These are phyloP conservation scores for Daldinia sp. DNA, from an alignment of 2,329 filamentous ascomycete species.

Conservation along the genomic window DNA sequence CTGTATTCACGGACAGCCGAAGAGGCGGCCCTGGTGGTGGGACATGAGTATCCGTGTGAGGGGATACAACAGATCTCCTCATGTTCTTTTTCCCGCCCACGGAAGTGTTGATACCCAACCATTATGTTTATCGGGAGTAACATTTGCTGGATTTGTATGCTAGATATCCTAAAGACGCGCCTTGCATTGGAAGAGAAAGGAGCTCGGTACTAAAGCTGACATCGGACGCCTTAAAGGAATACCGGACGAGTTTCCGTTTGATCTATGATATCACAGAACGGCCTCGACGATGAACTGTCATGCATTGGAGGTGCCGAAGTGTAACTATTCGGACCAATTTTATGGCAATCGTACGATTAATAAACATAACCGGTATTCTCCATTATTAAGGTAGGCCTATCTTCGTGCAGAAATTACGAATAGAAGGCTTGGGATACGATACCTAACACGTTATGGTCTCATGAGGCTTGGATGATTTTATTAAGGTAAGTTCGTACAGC, in stretches of 20 bases:
- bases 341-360: slow-evolving; percentile 41
- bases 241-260: slow-evolving; percentile 27
- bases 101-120: slow-evolving; percentile 18
- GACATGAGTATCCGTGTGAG: slow-evolving; percentile 23
- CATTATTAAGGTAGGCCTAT: slow-evolving; percentile 5
- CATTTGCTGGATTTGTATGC: background rate
- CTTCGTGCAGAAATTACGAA: slow-evolving; percentile 12
- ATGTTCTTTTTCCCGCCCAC: slow-evolving; percentile 10
- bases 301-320: slow-evolving; percentile 39
- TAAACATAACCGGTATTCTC: slow-evolving; percentile 30
- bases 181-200: slow-evolving; percentile 4
- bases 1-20: slow-evolving; percentile 31
- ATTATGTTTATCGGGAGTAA: slow-evolving; percentile 14
- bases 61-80: slow-evolving; percentile 15
- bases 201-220: background rate
- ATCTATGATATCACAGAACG: slow-evolving; percentile 3
- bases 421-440: background rate
- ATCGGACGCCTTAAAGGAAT: slow-evolving; percentile 3
- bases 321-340: slow-evolving; percentile 36
- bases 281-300: slow-evolving; percentile 34
- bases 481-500: slow-evolving; percentile 7
- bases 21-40: slow-evolving; percentile 21
- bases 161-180: background rate
- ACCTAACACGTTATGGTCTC: slow-evolving; percentile 24
- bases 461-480: slow-evolving; percentile 17